A percentile compares a stretch with the other conserved stretches of the same genome.
Conservation (phyloP, 257 asterid species). For the Solanum chmielewskii region DNA sequence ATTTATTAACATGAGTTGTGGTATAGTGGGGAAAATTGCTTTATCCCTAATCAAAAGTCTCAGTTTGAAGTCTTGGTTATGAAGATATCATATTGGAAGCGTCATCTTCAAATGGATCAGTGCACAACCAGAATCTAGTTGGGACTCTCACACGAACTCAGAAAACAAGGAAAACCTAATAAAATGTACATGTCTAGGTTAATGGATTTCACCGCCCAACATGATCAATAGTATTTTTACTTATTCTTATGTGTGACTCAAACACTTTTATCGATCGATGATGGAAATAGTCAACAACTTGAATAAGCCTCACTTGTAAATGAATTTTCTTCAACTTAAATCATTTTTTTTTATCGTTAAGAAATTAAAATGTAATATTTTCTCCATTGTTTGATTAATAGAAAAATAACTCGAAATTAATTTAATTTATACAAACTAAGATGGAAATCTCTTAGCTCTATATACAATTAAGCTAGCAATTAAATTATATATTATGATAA, state of each 20-base stretch:
- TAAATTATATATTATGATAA: neutral
- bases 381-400: neutral
- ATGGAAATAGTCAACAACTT: neutral
- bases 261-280: neutral
- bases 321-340: neutral
- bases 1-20: neutral
- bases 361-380: neutral
- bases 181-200: neutral
- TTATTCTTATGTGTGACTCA: neutral
- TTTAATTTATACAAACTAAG: neutral
- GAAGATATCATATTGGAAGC: neutral
- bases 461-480: neutral
- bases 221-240: neutral
- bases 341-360: neutral
- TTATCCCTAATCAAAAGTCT: too few relatives aligned
- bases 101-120: too few relatives aligned
- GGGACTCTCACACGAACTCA: too few relatives aligned
- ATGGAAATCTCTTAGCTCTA: neutral
- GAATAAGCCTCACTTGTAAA: neutral
- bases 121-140: too few relatives aligned
- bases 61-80: fast-evolving
- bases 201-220: neutral
- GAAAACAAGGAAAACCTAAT: too few relatives aligned
- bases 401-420: neutral
- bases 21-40: too few relatives aligned